Evolutionary conservation across 148 eudicot species (phyloP), one percentile per base, ranked within the genome.

Genomic region (Rhododendron vialii): DNA sequence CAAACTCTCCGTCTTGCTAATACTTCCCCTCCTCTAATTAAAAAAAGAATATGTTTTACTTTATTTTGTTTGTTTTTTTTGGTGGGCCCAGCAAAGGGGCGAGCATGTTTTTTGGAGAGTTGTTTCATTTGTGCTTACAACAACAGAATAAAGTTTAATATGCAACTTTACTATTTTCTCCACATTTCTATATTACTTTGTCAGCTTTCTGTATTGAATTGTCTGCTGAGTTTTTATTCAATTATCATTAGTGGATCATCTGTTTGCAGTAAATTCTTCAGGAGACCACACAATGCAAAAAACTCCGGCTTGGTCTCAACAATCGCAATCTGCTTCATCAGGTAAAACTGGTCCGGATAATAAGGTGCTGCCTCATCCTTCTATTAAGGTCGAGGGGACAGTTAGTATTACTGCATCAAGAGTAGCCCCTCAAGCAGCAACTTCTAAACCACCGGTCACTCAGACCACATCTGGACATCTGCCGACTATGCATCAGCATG

Each of bases 241-340:
- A 28, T 77, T 30, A 65, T 69, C 28, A 51, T 79, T 82, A 9
- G 33, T 77, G n/a, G 75, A 9, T 18, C 20, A 22, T 87, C 13
- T 87, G 38, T 75, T 87, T 88, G 83, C 88, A 91, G 93, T 83
- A 51, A 88, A 79, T 90, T 81, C 90, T 89, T 81, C 92, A 76
- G 90, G 91, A 41, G 90, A 91, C 83, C 92, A 87, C 83, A 88
- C 84, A 79, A 86, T 26, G 45, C 84, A 73, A 84, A 92, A 90
- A 87, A 90, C 92, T 79, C 89, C 92, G 75, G 88, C 92, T 84
- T 91, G 92, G 89, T 85, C 92, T 61, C 87, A 91, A 84, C 96
- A 91, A 85, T 86, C 93, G 83, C 96, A 88, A 80, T 61, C 96
- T 86, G 76, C 91, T 30, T 47, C 88, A 65, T 81, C 88, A 45